These are phyloP conservation scores for Colletotrichum incanum DNA, from an alignment of 2,329 filamentous ascomycete species.

Conservation along the genomic window DNA sequence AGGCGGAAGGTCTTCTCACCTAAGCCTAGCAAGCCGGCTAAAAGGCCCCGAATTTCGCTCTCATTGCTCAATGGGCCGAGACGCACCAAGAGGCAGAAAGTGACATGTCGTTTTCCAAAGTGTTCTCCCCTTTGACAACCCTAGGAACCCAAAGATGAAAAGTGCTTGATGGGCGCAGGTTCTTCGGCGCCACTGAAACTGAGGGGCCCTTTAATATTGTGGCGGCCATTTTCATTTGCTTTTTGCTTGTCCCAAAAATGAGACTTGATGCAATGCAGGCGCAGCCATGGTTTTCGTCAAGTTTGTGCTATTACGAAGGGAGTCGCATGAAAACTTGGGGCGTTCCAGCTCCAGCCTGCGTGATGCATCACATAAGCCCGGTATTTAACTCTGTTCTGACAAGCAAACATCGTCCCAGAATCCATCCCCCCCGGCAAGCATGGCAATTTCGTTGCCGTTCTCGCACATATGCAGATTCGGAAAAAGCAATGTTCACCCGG, in stretches of 20 bases:
- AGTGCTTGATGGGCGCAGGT: slow-evolving; percentile 9
- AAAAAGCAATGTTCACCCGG: slow-evolving; percentile 22
- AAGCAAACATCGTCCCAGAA: slow-evolving; percentile 2
- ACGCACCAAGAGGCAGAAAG: neutral
- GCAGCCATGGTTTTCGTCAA: slow-evolving; percentile 4
- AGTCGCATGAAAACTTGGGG: neutral
- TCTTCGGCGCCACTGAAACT: slow-evolving; percentile 7
- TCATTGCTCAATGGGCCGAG: slow-evolving; percentile 9
- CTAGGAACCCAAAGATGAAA: neutral
- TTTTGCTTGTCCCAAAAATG: slow-evolving; percentile 4
- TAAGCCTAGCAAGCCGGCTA: slow-evolving; percentile 5
- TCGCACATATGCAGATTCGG: neutral
- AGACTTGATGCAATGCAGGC: slow-evolving; percentile 25
- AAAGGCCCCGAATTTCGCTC: neutral
- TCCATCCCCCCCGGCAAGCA: neutral
- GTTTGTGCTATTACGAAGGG: neutral
- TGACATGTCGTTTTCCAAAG: slow-evolving; percentile 28
- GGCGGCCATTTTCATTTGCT: slow-evolving; percentile 21
- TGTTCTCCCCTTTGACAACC: slow-evolving; percentile 2
- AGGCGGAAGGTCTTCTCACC: slow-evolving; percentile 7
- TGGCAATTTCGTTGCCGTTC: slow-evolving; percentile 13
- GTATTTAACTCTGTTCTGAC: neutral
- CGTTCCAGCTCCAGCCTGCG: neutral
- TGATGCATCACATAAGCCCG: slow-evolving; percentile 18
- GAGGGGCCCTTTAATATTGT: slow-evolving; percentile 14